Evolutionary conservation across 2,329 filamentous ascomycete species (phyloP), one percentile per base, ranked within the genome.

Genomic region (Pleomassaria siparia): DNA sequence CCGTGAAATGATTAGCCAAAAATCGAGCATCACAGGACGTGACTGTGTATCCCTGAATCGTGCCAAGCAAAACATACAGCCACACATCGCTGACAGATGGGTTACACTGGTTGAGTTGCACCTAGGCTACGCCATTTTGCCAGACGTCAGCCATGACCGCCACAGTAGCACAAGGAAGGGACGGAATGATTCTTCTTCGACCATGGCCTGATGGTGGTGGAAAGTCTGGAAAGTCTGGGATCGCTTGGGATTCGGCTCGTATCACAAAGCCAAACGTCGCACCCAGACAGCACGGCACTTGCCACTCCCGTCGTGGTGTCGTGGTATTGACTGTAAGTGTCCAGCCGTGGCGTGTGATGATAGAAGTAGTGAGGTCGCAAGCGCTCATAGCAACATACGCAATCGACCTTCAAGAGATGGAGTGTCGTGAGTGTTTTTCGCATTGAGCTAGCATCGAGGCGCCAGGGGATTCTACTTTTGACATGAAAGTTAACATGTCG

Each of bases 81-180:
- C 26, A 49, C 32, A 47, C 20, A 41, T 29, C 22, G 39, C 47
- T 56, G 53, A 56, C 50, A 58, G 47, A 36, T 42, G 41, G 44
- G 53, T 56, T 44, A 47, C 51, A 52, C 36, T 26, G 20, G 44
- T 47, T 24, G 40, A 20, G 35, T 39, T 9, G 11, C 18, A 10
- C 13, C 7, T 18, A 16, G 29, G 8, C 4, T 29, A n/a, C 13
- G 20, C 16, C 11, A 2, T 41, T 12, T 28, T 7, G n/a, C 13
- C 24, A 41, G 16, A 21, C 6, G 3, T n/a, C 8, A 6, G 7
- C 9, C 21, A 11, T 8, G 13, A 40, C 8, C 16, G 21, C 13
- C 37, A 36, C 13, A 36, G 16, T 36, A 18, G 35, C 9, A n/a
- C 35, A 22, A 22, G 3, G 20, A n/a, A 22, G 18, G 35, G 35